Conservation (phyloP, 768 basidiomycete species). For the Suillus subluteus region DNA sequence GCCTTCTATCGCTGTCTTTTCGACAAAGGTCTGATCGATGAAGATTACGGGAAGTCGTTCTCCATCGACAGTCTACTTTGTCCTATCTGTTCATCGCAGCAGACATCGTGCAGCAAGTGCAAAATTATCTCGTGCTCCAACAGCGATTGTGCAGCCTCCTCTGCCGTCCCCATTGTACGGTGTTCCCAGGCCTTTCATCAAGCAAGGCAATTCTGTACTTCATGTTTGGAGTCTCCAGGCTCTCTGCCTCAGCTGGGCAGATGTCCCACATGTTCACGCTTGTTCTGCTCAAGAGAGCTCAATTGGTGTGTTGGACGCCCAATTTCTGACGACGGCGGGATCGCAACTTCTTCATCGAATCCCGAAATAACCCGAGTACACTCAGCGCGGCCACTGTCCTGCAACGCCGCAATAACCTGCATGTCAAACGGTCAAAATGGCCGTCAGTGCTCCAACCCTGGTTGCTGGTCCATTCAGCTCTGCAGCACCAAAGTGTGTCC, state of each 20-base stretch:
- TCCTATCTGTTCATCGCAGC: background rate
- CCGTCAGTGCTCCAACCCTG: background rate
- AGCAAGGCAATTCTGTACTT: background rate
- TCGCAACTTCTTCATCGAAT: background rate
- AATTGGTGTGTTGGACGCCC: background rate
- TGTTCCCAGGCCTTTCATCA: background rate
- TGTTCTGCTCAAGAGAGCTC: background rate
- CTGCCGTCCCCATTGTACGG: slow-evolving; percentile 1
- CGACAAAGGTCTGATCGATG: slow-evolving; percentile 3
- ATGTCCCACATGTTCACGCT: background rate
- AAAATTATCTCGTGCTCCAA: slow-evolving; percentile 2
- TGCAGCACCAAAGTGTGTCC: background rate
- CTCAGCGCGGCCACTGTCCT: background rate
- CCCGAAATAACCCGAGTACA: background rate
- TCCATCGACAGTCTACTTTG: background rate
- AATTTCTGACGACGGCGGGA: too few relatives aligned
- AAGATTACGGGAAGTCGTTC: background rate
- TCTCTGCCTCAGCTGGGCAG: background rate
- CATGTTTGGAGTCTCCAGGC: slow-evolving; percentile 3
- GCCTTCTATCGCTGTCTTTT: slow-evolving; percentile 3
- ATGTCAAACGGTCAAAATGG: background rate
- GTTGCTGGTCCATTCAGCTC: slow-evolving; percentile 3
- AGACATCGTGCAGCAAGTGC: slow-evolving; percentile 3
- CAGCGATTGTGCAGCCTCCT: background rate
- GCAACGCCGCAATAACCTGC: background rate